These are phyloP conservation scores for slime mould (Dictyostelium discoideum) DNA, from an alignment of 78 protist species.

Conservation along the genomic window dicty_2.7 NC_007089.4:1370001-1370500, in stretches of 20 bases:
- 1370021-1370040: too few species aligned
- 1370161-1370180: not conserved
- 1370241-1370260: not conserved
- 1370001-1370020: not conserved
- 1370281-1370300: not conserved
- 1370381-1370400: too few species aligned
- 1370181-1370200: not conserved
- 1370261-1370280: not conserved
- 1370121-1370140: not conserved
- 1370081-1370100: too few species aligned
- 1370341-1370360: too few species aligned
- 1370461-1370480: too few species aligned
- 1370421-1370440: not conserved
- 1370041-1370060: too few species aligned
- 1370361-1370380: too few species aligned
- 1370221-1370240: not conserved
- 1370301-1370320: not conserved
- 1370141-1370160: not conserved
- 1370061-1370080: too few species aligned
- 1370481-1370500: too few species aligned
- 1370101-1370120: not conserved
- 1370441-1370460: too few species aligned
- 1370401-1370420: too few species aligned
- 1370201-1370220: not conserved
- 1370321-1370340: too few species aligned